Base-by-base conservation (phyloP, 352 stramenopile species). In the Phytopythium vexans region DNA sequence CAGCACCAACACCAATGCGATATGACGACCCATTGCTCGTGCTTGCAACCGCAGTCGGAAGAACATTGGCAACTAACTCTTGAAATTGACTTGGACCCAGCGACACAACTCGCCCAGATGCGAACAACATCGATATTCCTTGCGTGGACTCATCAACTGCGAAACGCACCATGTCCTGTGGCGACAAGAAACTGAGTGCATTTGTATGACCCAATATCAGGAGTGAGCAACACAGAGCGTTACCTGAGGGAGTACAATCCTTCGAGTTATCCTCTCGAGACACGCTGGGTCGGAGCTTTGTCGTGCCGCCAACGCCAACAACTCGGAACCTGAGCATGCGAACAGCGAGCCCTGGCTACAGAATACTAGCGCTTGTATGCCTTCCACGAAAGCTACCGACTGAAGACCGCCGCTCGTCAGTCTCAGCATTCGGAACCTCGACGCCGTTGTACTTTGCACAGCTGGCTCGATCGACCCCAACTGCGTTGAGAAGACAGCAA, bases 211-310 rank as follows among this genome's bases (percentile, higher is more conserved):
- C 14, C 15, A 8, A 52, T 3, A n/a, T 39, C 38, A 8, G 3
- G 48, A 53, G 1, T 52, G 5, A 12, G 46, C 37, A n/a, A 10
- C 11, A 56, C 44, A 51, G 2, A 37, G 8, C 38, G 50, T 8
- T 58, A 77, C 73, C 51, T 52, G 37, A 43, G 58, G 56, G 33
- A 82, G 46, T 21, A 58, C 58, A 33, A 85, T 15, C 54, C 73
- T 71, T 41, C 35, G n/a, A n/a, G 15, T 5, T 15, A 41, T 42
- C 15, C 6, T 42, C 14, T 14, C 47, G 1, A 43, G 7, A 5
- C 15, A 15, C 10, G 4, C 11, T 3, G n/a, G 14, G 15, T 12
- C 5, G 9, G 46, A 12, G 32, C 6, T 15, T 16, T 7, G 11
- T 31, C 4, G 2, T 53, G 15, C 34, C 11, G 16, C 6, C 35